Conservation (phyloP, 371 early-diverging fungal genomes). For the Mortierella sp. region DNA sequence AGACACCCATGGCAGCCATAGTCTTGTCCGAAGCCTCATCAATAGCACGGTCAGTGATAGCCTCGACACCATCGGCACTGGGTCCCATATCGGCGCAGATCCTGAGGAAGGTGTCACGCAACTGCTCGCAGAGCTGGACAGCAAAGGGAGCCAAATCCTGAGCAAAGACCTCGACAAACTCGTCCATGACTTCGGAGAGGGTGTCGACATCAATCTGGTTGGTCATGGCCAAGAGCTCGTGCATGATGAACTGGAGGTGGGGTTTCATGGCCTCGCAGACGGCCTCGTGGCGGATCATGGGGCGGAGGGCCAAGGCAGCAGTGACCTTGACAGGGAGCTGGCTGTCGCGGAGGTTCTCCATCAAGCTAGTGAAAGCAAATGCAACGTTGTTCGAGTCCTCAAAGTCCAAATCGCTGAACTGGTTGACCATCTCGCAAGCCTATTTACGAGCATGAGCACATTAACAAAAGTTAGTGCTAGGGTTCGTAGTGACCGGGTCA, state of each 20-base stretch:
- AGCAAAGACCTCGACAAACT: conserved; percentile 90
- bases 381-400: conserved; percentile 61
- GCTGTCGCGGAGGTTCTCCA: conserved; percentile 77
- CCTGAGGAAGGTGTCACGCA: conserved; percentile 87
- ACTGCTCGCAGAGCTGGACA: conserved; percentile 85
- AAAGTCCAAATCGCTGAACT: conserved; percentile 62
- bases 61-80: conserved; percentile 61
- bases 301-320: conserved; percentile 84
- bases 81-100: conserved; percentile 75
- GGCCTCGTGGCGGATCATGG: conserved; percentile 79
- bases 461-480: too few relatives aligned
- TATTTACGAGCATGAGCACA: conserved; percentile 7
- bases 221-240: conserved; percentile 82
- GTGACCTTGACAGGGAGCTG: conserved; percentile 90
- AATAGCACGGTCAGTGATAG: conserved; percentile 39
- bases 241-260: conserved; percentile 86
- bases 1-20: conserved; percentile 90
- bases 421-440: conserved; percentile 59
- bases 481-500: too few relatives aligned
- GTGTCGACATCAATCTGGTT: conserved; percentile 93
- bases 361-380: conserved; percentile 72
- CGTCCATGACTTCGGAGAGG: conserved; percentile 88
- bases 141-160: conserved; percentile 92
- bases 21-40: conserved; percentile 87
- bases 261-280: conserved; percentile 83